Evolutionary conservation across 2,329 filamentous ascomycete genomes (phyloP), one percentile per base, ranked within the genome.

Genomic region (Calonectria pauciramosa): DNA sequence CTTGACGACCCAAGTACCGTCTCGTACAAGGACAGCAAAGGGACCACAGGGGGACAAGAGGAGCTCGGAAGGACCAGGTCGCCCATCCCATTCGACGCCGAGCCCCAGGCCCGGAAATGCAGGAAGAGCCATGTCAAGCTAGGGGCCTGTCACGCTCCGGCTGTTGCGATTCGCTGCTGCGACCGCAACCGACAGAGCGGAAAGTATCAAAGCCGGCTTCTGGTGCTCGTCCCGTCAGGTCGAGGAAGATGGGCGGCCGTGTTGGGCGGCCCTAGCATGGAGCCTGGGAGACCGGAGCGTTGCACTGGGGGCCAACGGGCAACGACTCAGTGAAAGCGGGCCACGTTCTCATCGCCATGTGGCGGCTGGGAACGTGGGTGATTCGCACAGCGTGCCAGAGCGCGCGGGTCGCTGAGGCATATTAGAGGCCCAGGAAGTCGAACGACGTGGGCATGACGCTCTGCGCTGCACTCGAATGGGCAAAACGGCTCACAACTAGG

Each of bases 261-360:
- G 60, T 81, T 79, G 68, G 64, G 73, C 75, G 78, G 75, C 76
- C 80, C 66, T 72, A 71, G 69, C 49, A 51, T 51, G 51, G 74
- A 77, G 75, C 60, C 34, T 70, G 51, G 72, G 56, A 70, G 70
- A 69, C 77, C 75, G 73, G 75, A 80, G 78, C 68, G 73, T 78
- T 71, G 78, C 74, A 74, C 74, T 74, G 77, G 80, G 74, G 75
- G 73, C 68, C 66, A 73, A 72, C 78, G 72, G 52, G 72, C 76
- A 73, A 75, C 80, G 77, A 80, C 79, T 81, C 80, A 81, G 76
- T 81, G 78, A 79, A 76, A 78, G 80, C 78, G 80, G 79, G 78
- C 79, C 80, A 81, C 78, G 80, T 80, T 80, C 80, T 77, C 80
- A 79, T 80, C 76, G 78, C 78, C 76, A 78, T 77, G 80, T 80